These are phyloP conservation scores for Triticum monococcum DNA, from an alignment of 176 grass and related monocot species.

Conservation along the genomic window DNA sequence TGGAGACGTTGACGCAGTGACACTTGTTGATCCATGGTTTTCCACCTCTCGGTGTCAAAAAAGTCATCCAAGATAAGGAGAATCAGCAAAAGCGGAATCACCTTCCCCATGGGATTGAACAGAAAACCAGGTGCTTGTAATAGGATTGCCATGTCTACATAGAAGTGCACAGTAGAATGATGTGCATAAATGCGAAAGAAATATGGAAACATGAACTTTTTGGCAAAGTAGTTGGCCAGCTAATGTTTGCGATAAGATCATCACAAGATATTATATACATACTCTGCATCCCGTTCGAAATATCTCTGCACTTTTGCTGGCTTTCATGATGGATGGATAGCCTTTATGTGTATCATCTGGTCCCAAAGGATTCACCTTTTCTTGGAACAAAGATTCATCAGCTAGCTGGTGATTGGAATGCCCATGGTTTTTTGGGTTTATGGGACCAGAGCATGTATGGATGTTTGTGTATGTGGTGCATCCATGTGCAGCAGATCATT, in stretches of 20 bases:
- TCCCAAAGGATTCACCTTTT: not conserved
- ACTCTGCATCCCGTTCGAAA: not conserved
- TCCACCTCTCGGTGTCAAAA: too few species aligned
- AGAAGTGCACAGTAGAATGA: too few species aligned
- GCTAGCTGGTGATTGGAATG: not conserved
- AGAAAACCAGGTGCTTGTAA: too few species aligned
- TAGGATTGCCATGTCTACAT: too few species aligned
- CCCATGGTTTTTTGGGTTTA: too few species aligned
- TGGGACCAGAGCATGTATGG: not conserved
- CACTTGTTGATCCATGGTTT: too few species aligned
- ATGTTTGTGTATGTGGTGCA: not conserved
- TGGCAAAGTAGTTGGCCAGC: not conserved
- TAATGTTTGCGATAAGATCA: not conserved
- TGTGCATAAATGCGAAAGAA: too few species aligned
- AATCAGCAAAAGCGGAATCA: too few species aligned
- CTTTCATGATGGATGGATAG: not conserved
- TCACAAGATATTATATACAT: not conserved
- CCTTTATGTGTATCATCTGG: not conserved
- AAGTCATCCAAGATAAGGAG: too few species aligned
- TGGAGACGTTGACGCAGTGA: too few species aligned
- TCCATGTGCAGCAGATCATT: not conserved
- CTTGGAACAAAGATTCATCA: not conserved
- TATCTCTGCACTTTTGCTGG: not conserved
- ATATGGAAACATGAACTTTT: not conserved
- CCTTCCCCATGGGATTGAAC: too few species aligned